A percentile compares a stretch with the other conserved stretches of the same genome.
Evolutionary conservation across 495 filamentous ascomycete species (phyloP).

Genomic region (Hypoxylon perforatum): DNA sequence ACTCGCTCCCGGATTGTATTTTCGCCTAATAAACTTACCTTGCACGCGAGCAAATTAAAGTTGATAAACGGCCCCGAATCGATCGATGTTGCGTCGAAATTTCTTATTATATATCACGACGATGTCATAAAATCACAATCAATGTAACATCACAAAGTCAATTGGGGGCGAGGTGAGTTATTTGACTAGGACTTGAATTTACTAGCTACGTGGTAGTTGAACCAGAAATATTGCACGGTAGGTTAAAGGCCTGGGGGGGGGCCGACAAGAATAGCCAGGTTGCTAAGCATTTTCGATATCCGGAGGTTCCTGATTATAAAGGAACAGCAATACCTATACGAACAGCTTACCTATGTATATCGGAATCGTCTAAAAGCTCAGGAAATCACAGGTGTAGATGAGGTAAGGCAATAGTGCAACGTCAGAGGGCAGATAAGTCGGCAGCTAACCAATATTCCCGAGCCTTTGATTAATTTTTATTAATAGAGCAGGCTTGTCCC

Average conservation of each 20-base stretch:
- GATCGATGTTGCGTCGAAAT: not conserved
- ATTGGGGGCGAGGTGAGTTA: not conserved
- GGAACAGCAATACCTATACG: too few species aligned
- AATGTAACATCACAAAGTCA: not conserved
- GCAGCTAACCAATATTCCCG: slow-evolving; percentile 15
- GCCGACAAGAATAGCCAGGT: too few species aligned
- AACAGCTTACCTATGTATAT: not conserved
- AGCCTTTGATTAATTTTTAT: slow-evolving; percentile 16
- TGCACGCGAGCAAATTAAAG: not conserved
- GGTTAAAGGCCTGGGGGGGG: too few species aligned
- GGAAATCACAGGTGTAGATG: not conserved
- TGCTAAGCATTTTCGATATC: too few species aligned
- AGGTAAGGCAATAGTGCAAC: slow-evolving; percentile 7
- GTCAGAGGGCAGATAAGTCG: not conserved
- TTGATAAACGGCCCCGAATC: not conserved
- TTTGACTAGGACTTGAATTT: not conserved
- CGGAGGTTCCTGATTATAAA: too few species aligned
- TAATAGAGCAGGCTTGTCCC: slow-evolving; percentile 19
- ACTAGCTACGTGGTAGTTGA: not conserved
- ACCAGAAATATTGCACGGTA: not conserved
- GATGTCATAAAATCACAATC: not conserved
- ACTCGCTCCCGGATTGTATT: not conserved
- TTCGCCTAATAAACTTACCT: slow-evolving; percentile 6
- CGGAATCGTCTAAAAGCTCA: not conserved
- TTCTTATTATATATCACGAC: not conserved